Evolutionary conservation across 2,329 filamentous ascomycete genomes (phyloP), one percentile per base, ranked within the genome.

Genomic region (Dactylellina haptotyla): DNA sequence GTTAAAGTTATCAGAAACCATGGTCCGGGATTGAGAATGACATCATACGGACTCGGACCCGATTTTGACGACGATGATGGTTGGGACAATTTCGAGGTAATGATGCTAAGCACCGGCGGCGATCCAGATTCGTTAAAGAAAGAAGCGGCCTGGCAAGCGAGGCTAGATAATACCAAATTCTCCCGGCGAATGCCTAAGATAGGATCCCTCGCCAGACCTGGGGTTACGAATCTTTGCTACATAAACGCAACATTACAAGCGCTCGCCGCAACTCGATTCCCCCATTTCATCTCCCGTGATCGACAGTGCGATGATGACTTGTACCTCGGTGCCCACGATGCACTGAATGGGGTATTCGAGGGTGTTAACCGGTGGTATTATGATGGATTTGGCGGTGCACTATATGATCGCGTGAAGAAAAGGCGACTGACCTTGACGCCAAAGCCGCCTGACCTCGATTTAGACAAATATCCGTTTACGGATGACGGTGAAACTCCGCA

Each of bases 161-260:
- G 8, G 8, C 41, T 58, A 20, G 18, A 26, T 10, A 2, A 2
- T 1, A 8, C 28, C 2, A n/a, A 28, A 4, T 53, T 58, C 25
- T 28, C 32, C 6, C 53, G 62, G 3, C 12, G 16, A 30, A 51
- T 0, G 20, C 5, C n/a, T 1, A 66, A 66, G 32, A 8, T 66
- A 18, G 63, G 63, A 2, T 30, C 43, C 16, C 57, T 67, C 30
- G 63, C 53, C 14, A 12, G 18, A 10, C 30, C 63, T 2, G 26
- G 16, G 12, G 3, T 1, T 2, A 1, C 30, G 10, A 67, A 67
- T 25, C 63, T 67, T 3, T 67, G 63, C 32, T 67, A 67, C 20
- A 50, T 67, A 30, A 67, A 67, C 25, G 41, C 63, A 9, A n/a
- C n/a, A 2, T 23, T 59, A 2, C 63, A 67, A 37, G 63, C 53